These are phyloP conservation scores for Aspergillus alliaceus DNA, from an alignment of 2,329 filamentous ascomycete species.

Conservation along the genomic window DNA sequence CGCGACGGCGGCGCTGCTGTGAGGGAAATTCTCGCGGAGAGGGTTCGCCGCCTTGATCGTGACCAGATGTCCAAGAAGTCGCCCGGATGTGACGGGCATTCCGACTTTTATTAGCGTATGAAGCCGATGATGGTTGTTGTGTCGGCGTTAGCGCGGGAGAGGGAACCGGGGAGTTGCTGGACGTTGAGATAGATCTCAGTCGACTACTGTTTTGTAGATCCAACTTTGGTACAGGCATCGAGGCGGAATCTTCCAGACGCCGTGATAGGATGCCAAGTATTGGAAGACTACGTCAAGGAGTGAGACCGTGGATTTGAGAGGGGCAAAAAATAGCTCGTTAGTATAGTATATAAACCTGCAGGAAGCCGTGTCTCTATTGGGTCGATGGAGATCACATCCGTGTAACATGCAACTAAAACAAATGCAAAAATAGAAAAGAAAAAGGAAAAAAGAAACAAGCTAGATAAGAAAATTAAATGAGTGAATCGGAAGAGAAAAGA, in stretches of 20 bases:
- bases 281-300: background rate
- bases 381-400: background rate
- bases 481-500: background rate
- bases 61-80: slow-evolving; percentile 37
- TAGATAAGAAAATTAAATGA: background rate
- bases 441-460: too few species aligned
- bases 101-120: slow-evolving; percentile 26
- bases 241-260: slow-evolving; percentile 12
- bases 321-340: background rate
- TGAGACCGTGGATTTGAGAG: background rate
- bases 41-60: slow-evolving; percentile 30
- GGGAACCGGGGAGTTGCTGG: slow-evolving; percentile 11
- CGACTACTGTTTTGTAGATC: slow-evolving; percentile 14
- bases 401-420: background rate
- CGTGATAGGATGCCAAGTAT: slow-evolving; percentile 11
- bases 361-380: background rate
- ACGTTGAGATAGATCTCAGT: slow-evolving; percentile 14
- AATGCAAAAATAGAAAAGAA: background rate
- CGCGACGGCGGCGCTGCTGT: slow-evolving; percentile 31
- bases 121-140: slow-evolving; percentile 22
- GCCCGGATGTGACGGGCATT: slow-evolving; percentile 37
- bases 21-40: slow-evolving; percentile 18
- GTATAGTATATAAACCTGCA: background rate
- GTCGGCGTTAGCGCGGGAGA: slow-evolving; percentile 22
- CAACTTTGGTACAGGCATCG: slow-evolving; percentile 16